Evolutionary conservation across 1,284 basidiomycete genomes (phyloP).

Genomic region (Schizopora paradoxa): DNA sequence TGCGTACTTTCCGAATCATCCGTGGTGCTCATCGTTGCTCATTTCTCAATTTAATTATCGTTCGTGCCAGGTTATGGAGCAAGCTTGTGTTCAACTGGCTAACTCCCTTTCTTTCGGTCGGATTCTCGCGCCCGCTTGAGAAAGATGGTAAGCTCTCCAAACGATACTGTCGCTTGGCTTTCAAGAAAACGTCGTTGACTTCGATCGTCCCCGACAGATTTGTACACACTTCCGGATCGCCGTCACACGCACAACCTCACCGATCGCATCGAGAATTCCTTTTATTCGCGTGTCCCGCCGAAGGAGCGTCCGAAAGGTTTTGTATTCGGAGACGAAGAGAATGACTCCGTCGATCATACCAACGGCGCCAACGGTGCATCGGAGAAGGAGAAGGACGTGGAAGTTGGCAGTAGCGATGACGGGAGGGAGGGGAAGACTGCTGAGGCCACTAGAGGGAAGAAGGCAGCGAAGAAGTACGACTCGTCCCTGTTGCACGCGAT

Average conservation of each 20-base stretch:
- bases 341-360: not conserved
- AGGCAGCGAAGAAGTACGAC: conserved; percentile 36
- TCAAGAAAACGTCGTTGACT: not conserved
- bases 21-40: too few relatives aligned
- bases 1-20: too few relatives aligned
- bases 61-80: conserved; percentile 5
- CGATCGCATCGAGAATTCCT: conserved; percentile 39
- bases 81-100: conserved; percentile 15
- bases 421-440: not conserved
- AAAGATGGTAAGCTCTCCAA: conserved; percentile 12
- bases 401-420: not conserved
- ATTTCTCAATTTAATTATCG: too few relatives aligned
- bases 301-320: conserved; percentile 36
- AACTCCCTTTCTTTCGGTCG: conserved; percentile 10
- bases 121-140: conserved; percentile 12
- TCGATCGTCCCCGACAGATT: conserved; percentile 31
- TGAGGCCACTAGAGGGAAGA: not conserved
- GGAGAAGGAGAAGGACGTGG: conserved; percentile 1
- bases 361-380: not conserved
- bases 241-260: conserved; percentile 37
- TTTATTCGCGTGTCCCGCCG: conserved; percentile 45
- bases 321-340: not conserved
- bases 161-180: not conserved
- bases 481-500: conserved; percentile 57
- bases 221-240: conserved; percentile 44